Evolutionary conservation across 768 basidiomycete species (phyloP).

Genomic region (Tephrocybe rancida): DNA sequence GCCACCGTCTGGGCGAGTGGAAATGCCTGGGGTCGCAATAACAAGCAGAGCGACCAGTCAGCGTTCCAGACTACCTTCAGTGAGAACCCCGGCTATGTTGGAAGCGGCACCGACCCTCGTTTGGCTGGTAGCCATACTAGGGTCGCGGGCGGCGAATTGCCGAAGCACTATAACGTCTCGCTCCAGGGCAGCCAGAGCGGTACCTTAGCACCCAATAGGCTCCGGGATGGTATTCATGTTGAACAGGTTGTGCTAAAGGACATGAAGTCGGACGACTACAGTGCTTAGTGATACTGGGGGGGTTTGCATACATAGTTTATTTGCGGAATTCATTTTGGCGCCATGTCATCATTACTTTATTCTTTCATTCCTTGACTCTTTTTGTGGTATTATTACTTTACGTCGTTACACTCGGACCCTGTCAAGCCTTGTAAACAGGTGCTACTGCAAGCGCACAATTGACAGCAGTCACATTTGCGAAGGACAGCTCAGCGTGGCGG

Average conservation of each 20-base stretch:
- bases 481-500: no score
- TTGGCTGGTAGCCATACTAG: background rate
- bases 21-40: slow-evolving; percentile 15
- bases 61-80: slow-evolving; percentile 8
- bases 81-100: slow-evolving; percentile 6
- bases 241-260: background rate
- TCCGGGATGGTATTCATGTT: background rate
- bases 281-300: no score
- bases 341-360: background rate
- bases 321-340: background rate
- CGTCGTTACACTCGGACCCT: no score
- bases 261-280: background rate
- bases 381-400: no score
- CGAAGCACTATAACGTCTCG: background rate
- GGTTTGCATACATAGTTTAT: no score
- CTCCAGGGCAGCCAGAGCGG: background rate
- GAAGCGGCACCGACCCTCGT: background rate
- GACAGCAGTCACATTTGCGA: no score
- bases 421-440: no score
- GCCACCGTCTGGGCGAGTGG: slow-evolving; percentile 35
- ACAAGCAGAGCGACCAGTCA: slow-evolving; percentile 6
- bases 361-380: no score
- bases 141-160: background rate
- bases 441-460: no score
- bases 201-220: no score